phyloP scores from a whole-genome alignment of 495 filamentous ascomycete genomes.

The Aspergillus nidulans region DNA sequence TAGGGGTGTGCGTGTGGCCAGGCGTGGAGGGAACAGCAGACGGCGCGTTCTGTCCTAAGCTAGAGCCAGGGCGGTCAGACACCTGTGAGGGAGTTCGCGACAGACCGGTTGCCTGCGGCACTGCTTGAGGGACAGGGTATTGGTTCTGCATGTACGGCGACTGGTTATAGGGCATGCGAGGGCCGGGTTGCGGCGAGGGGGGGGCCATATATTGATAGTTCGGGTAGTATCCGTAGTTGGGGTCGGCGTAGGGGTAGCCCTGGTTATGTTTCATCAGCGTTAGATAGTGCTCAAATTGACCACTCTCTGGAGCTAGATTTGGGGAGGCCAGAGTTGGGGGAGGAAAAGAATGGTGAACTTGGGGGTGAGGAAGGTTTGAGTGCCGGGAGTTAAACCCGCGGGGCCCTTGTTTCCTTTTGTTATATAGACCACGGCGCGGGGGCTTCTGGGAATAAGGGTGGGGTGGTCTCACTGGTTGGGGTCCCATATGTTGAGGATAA shows the following conservation, averaged over 20 bases:
- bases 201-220: conserved; percentile 44
- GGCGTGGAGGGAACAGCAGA: conserved; percentile 54
- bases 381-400: conserved; percentile 19
- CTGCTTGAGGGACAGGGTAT: conserved; percentile 49
- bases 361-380: conserved; percentile 10
- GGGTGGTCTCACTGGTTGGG: conserved; percentile 63
- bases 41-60: conserved; percentile 64
- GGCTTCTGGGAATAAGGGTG: conserved; percentile 21
- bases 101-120: conserved; percentile 60
- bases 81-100: conserved; percentile 81
- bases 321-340: conserved; percentile 58
- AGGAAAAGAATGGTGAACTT: conserved; percentile 27
- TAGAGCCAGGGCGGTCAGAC: conserved; percentile 76
- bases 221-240: conserved; percentile 45
- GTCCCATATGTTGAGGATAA: conserved; percentile 58
- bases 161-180: conserved; percentile 49
- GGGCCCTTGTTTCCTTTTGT: conserved; percentile 15
- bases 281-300: conserved; percentile 71
- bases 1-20: conserved; percentile 55
- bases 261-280: conserved; percentile 56
- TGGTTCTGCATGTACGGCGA: conserved; percentile 44
- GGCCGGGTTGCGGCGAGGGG: conserved; percentile 48
- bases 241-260: conserved; percentile 41
- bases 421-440: conserved; percentile 22
- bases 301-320: conserved; percentile 65